phyloP scores from a whole-genome alignment of 2,329 filamentous ascomycete genomes.

The Pleoardoris graminearum region DNA sequence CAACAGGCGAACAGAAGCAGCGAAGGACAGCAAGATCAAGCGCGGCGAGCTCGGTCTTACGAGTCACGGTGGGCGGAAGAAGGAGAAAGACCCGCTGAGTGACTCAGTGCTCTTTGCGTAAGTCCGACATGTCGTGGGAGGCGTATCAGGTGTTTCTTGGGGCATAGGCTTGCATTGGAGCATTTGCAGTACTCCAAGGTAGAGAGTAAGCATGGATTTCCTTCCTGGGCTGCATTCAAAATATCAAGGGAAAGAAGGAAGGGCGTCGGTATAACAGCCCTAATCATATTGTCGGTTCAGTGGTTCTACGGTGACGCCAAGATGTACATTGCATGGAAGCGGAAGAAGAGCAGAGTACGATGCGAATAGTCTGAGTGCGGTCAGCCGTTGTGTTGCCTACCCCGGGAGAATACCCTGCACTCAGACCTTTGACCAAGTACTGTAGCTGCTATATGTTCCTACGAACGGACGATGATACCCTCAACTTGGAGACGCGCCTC shows the following conservation, averaged over 20 bases:
- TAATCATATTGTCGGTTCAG: neutral
- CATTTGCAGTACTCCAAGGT: neutral
- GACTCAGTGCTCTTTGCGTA: slow-evolving; percentile 76
- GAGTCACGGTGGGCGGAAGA: slow-evolving; percentile 65
- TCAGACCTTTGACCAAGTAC: too few species aligned
- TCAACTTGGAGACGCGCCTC: slow-evolving; percentile 18
- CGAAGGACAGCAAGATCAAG: slow-evolving; percentile 72
- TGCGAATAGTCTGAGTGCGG: neutral
- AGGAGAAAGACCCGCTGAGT: slow-evolving; percentile 71
- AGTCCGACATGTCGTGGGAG: slow-evolving; percentile 14
- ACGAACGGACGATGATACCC: slow-evolving; percentile 25
- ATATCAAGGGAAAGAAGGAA: too few species aligned
- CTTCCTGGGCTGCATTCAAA: too few species aligned
- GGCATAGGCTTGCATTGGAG: neutral
- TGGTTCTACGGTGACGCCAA: neutral
- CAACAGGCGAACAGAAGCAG: slow-evolving; percentile 73
- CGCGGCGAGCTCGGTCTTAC: slow-evolving; percentile 76
- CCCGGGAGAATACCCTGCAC: too few species aligned
- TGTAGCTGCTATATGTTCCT: too few species aligned
- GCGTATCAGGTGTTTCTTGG: slow-evolving; percentile 2
- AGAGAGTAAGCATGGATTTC: neutral
- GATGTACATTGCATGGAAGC: neutral
- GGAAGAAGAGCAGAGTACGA: neutral
- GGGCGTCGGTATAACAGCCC: too few species aligned
- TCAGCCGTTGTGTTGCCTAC: too few species aligned